Evolutionary conservation across 163 green algal genomes (phyloP).

Genomic region (Trebouxiophyceae sp.): DNA sequence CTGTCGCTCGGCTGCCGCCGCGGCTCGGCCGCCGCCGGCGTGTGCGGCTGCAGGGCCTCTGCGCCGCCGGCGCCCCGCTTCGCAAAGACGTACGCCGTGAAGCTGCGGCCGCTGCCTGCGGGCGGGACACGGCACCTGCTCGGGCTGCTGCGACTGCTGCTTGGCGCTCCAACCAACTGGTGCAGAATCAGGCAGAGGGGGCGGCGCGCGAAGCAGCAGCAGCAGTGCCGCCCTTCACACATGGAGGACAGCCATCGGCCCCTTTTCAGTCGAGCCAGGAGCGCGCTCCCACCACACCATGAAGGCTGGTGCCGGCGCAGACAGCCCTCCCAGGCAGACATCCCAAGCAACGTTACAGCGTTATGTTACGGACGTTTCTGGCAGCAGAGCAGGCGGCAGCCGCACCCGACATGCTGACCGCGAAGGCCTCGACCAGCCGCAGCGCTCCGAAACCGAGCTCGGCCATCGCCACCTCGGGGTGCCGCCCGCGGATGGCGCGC

Average conservation of each 20-base stretch:
- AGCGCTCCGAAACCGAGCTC: constrained; percentile 72
- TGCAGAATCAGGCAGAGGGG: background rate
- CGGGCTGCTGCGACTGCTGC: background rate
- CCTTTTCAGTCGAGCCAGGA: background rate
- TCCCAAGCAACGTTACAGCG: background rate
- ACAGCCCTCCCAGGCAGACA: too few species aligned
- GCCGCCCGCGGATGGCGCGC: constrained; percentile 47
- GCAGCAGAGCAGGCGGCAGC: background rate
- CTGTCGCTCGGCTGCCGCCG: too few species aligned
- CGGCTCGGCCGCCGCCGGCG: too few species aligned
- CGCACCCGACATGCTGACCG: constrained; percentile 80
- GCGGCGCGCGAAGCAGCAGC: background rate
- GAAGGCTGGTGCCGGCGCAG: too few species aligned
- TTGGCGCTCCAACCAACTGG: background rate
- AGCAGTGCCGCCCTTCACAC: background rate
- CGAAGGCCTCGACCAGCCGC: constrained; percentile 58
- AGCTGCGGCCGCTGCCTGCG: constrained; percentile 74
- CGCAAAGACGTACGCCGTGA: constrained; percentile 81
- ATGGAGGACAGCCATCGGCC: background rate
- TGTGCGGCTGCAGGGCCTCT: too few species aligned
- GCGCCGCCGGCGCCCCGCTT: background rate
- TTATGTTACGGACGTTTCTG: too few species aligned
- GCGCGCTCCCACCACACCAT: background rate
- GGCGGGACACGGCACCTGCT: background rate
- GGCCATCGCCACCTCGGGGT: constrained; percentile 59